Evolutionary conservation across 1,284 basidiomycete species (phyloP), one percentile per base, ranked within the genome.

Genomic region (Xanthoconium separans): DNA sequence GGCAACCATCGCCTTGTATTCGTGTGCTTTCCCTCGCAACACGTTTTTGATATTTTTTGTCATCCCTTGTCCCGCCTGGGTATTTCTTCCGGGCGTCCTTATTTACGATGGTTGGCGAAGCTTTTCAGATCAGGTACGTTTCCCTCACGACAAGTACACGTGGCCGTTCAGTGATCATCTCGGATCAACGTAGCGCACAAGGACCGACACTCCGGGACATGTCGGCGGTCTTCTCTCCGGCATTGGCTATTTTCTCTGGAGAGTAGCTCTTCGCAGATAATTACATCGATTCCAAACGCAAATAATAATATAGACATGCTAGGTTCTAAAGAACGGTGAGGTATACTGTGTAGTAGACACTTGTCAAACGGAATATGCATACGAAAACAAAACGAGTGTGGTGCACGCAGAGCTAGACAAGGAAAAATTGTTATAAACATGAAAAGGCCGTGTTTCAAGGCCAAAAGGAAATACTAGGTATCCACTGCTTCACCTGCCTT

Each of bases 41-140:
- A 84, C 77, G 1, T 90, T 95, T 68, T 73, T 83, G n/a, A 69
- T 96, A 47, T 95, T 93, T 70, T 91, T 85, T 50, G 79, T 95
- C 61, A 71, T 96, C 11, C 94, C 93, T 15, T 77, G 91, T 55
- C 93, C 92, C 0, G 92, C 92, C 0, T 95, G 92, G 91, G 75
- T 79, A 3, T 79, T 83, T 33, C 85, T 95, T 2, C 73, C 80
- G 0, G 93, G 89, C 11, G 74, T 95, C 50, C 88, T 95, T 62
- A 73, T 82, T 6, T 91, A 81, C 61, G 91, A 94, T 62, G 69
- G 63, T 30, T 69, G 69, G 65, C 69, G 66, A 31, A 71, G 65
- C 55, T 70, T 82, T 8, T 88, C 83, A 58, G 77, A 79, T 50
- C 73, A 77, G 59, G 70, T 85, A 50, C 60, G 75, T 59, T 58